Evolutionary conservation across 768 basidiomycete genomes (phyloP), one percentile per base, ranked within the genome.

Genomic region (Lepiota brunneoincarnata): DNA sequence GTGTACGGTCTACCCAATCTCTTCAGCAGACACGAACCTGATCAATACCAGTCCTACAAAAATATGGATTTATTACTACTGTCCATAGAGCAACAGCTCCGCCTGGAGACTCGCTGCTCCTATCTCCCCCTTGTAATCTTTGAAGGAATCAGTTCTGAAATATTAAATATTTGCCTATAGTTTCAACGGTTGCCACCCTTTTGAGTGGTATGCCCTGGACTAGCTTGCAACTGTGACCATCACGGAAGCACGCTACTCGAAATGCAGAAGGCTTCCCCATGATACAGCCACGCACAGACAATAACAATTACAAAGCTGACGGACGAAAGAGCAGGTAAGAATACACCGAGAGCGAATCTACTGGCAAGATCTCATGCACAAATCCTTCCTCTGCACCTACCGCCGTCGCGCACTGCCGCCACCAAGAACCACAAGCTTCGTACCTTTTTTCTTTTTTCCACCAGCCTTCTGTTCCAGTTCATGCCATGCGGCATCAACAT

Each of bases 401-500:
- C 58, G 50, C 67, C 69, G 78, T 56, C 84, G 72, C 58, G 82
- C 82, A 23, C 77, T 79, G 17, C 83, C 81, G 35, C 87, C 75
- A 0, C 89, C 87, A 6, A 91, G 73, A 2, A 92, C 78, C n/a
- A 92, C 84, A 56, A 91, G 70, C 60, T 78, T 83, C 58, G 76
- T 79, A 53, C 77, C 74, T 51, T 80, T 75, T 72, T 83, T 86
- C 75, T 80, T 84, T 60, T 83, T 73, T 24, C 75, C 77, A 34
- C 76, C 76, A 49, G 67, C 71, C 54, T 75, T 70, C 61, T 81
- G 78, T 69, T 92, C 88, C 20, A 93, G 72, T 62, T 92, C 91
- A 63, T 90, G 86, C 85, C 88, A 92, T 20, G 87, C 86, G 40
- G 76, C 76, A 60, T 91, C 90, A 41, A 91, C 68, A 61, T 90